Evolutionary conservation across 345 rosid genomes (phyloP).

Genomic region (Brassica carinata): DNA sequence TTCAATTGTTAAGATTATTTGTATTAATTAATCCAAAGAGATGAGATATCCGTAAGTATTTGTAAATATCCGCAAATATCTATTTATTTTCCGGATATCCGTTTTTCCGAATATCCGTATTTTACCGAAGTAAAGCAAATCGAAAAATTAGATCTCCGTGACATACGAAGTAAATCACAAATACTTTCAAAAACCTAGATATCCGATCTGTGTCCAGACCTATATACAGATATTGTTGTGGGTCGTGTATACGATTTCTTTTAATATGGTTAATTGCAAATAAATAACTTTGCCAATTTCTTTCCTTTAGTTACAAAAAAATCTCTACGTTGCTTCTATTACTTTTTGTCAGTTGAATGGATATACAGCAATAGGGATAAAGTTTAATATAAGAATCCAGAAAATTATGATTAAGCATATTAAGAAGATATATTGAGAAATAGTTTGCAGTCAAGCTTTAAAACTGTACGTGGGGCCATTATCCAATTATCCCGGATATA

Average conservation of each 20-base stretch:
- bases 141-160: too few relatives aligned
- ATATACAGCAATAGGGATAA: background rate
- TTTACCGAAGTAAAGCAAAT: too few relatives aligned
- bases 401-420: background rate
- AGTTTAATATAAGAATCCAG: background rate
- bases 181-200: too few relatives aligned
- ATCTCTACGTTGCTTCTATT: background rate
- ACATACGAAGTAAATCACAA: too few relatives aligned
- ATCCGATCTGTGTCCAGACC: too few relatives aligned
- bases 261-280: background rate
- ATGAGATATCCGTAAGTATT: too few relatives aligned
- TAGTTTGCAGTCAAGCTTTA: background rate
- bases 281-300: background rate
- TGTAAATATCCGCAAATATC: too few relatives aligned
- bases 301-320: background rate
- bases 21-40: too few relatives aligned
- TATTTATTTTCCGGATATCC: too few relatives aligned
- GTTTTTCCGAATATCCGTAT: too few relatives aligned
- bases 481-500: conserved; percentile 15
- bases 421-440: background rate
- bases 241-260: background rate
- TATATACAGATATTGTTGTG: background rate
- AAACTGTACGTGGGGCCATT: background rate
- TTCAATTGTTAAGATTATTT: too few relatives aligned
- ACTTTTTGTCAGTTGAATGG: background rate